Evolutionary conservation across 164 flowering plant genomes (phyloP), one percentile per base, ranked within the genome.

Genomic region (Chloranthus sessilifolius): DNA sequence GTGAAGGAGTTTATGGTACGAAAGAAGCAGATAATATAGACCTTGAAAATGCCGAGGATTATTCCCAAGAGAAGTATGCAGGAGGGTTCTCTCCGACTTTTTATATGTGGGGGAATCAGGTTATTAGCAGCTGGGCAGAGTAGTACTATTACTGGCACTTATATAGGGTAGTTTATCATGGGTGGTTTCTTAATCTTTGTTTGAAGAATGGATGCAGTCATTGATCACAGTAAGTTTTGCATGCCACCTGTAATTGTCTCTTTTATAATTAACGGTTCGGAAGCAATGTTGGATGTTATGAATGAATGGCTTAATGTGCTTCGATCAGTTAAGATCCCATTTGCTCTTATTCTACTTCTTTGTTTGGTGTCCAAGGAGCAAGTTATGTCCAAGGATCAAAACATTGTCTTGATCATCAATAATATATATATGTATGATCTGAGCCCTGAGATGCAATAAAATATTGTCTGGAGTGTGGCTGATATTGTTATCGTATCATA

Each of bases 291-390:
- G 49, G 97, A 86, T 70, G 64, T 80, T 23, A 56, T 89, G 52
- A 89, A 85, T 64, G 95, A 89, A 58, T 89, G 97, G 97, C 83
- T 89, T 25, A 89, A 89, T 79, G 89, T 89, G 56, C 88, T 89
- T 54, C 95, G 81, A 73, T 85, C 89, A 1, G 70, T 85, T 24
- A 95, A 89, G 62, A 83, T 89, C 48, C 95, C 95, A 23, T 88
- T 88, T 64, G 97, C 92, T 1, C 80, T 88, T 30, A 83, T 88
- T 49, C 97, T 95, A 9, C 88, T 88, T 59, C 92, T 88, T 26
- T 75, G 74, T 47, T 60, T 88, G 73, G 95, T 88, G 53, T 64
- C 95, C 30, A 78, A 83, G 70, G 88, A 81, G 71, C 61, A 75
- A 59, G 52, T 85, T 57, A 80, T 85, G 92, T n/a, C n/a, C n/a